phyloP scores from a whole-genome alignment of 2,329 filamentous ascomycete genomes.

The Pseudogymnoascus sp. region DNA sequence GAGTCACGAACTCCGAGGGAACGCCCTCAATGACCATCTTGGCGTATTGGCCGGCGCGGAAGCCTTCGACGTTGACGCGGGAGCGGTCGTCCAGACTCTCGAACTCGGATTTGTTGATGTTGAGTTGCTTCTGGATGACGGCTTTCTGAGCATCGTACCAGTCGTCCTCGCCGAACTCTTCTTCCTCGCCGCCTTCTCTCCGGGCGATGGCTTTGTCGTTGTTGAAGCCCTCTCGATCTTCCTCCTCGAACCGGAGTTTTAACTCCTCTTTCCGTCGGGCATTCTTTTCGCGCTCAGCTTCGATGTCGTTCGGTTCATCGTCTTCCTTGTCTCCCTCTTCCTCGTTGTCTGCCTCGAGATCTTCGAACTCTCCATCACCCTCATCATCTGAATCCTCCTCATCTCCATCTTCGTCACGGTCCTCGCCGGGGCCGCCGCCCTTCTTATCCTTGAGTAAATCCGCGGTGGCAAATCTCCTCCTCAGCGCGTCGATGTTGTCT shows the following conservation, averaged over 20 bases:
- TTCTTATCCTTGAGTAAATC: slow-evolving; percentile 52
- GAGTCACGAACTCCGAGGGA: slow-evolving; percentile 79
- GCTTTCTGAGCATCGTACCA: slow-evolving; percentile 99
- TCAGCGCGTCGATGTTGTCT: slow-evolving; percentile 68
- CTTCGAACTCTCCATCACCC: slow-evolving; percentile 77
- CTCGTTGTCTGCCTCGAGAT: slow-evolving; percentile 63
- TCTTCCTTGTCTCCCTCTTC: slow-evolving; percentile 40
- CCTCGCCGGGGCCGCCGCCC: slow-evolving; percentile 45
- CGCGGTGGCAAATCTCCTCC: slow-evolving; percentile 67
- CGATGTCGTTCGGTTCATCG: slow-evolving; percentile 47
- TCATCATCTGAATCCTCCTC: slow-evolving; percentile 46
- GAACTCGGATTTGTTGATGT: slow-evolving; percentile 94
- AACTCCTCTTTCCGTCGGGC: slow-evolving; percentile 90
- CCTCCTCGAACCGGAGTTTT: slow-evolving; percentile 89
- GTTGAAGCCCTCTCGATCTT: slow-evolving; percentile 92
- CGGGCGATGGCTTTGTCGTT: slow-evolving; percentile 79
- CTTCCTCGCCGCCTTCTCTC: slow-evolving; percentile 60
- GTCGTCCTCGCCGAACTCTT: slow-evolving; percentile 91
- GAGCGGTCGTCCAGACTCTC: slow-evolving; percentile 79
- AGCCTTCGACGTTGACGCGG: slow-evolving; percentile 78
- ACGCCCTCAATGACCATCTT: slow-evolving; percentile 85
- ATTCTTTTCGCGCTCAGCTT: slow-evolving; percentile 84
- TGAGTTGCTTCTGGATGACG: slow-evolving; percentile 85
- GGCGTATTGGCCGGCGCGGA: slow-evolving; percentile 86
- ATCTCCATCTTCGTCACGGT: slow-evolving; percentile 38